Evolutionary conservation across 2,329 filamentous ascomycete genomes (phyloP), one percentile per base, ranked within the genome.

Genomic region (Diaporthe ilicicola): DNA sequence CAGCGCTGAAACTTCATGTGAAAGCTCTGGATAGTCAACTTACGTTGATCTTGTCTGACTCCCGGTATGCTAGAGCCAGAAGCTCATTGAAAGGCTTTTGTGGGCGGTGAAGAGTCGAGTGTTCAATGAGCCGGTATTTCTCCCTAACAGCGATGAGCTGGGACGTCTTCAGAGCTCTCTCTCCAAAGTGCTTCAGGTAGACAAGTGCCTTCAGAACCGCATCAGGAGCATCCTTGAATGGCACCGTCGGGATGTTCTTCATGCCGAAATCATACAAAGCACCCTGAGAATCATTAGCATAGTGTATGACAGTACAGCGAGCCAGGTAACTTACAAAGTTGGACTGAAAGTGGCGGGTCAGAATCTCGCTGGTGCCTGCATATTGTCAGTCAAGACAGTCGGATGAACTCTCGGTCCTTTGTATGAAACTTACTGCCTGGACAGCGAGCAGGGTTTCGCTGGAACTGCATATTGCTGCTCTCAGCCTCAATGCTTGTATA

Each of bases 181-280:
- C 73, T 1, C 85, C 85, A 3, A 86, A 87, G 88, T 89, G 91
- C 29, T 85, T 86, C 56, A 91, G 74, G 4, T 87, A 83, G 7
- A 84, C 83, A 0, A 90, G 82, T 0, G 85, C 83, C 54, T 83
- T 80, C 7, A 86, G 81, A 2, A 92, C 83, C 0, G 83, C 79
- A 1, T 78, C 69, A 0, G 86, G 87, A 0, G 88, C 85, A 5
- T 84, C 79, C 2, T 79, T 75, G 70, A 91, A 90, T 0, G 82
- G 79, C n/a, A 78, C 81, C 22, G 24, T 73, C n/a, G 34, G 4
- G 83, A 87, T 7, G 3, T 89, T 86, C 1, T 84, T 81, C 1
- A 90, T 89, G 44, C 89, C 85, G 75, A 90, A 93, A 67, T 92
- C 92, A 78, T 93, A 93, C 0, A 86, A 86, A 72, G 90, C 90